phyloP scores from a whole-genome alignment of 345 rosid species.

The Pistacia vera region DNA sequence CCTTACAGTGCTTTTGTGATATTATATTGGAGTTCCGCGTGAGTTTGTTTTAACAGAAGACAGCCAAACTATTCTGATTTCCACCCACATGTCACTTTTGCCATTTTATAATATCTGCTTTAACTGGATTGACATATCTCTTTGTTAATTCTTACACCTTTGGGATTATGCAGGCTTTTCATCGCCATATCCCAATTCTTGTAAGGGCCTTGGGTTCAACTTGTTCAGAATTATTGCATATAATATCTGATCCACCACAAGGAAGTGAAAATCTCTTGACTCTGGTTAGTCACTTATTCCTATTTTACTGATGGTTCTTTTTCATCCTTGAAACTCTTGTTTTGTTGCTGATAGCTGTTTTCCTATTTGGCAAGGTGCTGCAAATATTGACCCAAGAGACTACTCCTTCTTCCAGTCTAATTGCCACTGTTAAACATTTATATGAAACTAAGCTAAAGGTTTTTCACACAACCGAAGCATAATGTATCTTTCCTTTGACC shows the following conservation, averaged over 20 bases:
- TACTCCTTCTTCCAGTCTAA: constrained; percentile 71
- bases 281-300: constrained; percentile 48
- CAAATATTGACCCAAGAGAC: constrained; percentile 89
- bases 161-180: constrained; percentile 65
- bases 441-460: constrained; percentile 97
- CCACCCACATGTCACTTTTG: not conserved
- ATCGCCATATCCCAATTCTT: constrained; percentile 87
- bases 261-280: constrained; percentile 97
- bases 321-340: constrained; percentile 19
- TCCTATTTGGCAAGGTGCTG: constrained; percentile 61
- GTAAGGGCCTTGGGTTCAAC: constrained; percentile 89
- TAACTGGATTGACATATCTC: not conserved
- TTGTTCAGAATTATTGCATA: constrained; percentile 64
- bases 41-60: not conserved
- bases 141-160: constrained; percentile 5
- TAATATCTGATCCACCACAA: constrained; percentile 94
- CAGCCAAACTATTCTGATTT: not conserved
- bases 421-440: constrained; percentile 85
- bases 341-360: constrained; percentile 30
- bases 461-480: constrained; percentile 16
- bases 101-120: constrained; percentile 4
- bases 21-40: not conserved
- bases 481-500: constrained; percentile 8
- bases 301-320: constrained; percentile 11
- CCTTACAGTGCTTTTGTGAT: not conserved